Conservation (phyloP, 345 rosid species). For the Euphorbia lathyris region DNA sequence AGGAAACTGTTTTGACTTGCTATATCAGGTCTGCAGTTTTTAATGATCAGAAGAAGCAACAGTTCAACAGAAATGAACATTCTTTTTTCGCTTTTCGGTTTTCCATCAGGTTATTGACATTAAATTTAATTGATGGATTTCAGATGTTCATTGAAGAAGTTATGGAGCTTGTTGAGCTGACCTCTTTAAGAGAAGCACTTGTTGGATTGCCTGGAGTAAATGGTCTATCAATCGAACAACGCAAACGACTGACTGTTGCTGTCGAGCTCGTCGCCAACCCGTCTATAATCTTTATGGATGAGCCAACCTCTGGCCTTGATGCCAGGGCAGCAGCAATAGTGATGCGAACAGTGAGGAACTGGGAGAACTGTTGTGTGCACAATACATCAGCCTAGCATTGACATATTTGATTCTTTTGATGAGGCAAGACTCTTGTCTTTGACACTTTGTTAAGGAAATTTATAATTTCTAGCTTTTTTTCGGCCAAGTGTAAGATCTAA, state of each 20-base stretch:
- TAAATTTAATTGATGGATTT: conserved; percentile 12
- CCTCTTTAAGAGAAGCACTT: conserved; percentile 44
- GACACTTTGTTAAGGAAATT: neutral
- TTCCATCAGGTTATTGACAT: neutral
- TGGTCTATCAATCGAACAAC: conserved; percentile 61
- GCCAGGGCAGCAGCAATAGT: conserved; percentile 82
- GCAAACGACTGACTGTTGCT: conserved; percentile 66
- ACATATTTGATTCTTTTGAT: conserved; percentile 67
- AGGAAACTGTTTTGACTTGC: neutral
- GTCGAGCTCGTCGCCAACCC: conserved; percentile 77
- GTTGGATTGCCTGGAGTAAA: conserved; percentile 61
- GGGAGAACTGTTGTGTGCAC: conserved; percentile 73
- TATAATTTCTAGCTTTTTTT: neutral
- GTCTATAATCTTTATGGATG: conserved; percentile 71
- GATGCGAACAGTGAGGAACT: conserved; percentile 70
- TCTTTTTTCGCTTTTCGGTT: neutral
- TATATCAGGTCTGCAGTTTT: neutral
- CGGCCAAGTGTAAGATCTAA: neutral
- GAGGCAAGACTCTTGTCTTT: conserved; percentile 38
- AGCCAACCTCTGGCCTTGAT: conserved; percentile 72
- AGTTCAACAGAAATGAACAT: neutral
- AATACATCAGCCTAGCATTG: conserved; percentile 74
- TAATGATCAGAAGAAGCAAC: neutral
- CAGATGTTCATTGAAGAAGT: conserved; percentile 73
- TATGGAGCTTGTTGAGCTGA: conserved; percentile 70